A percentile compares a stretch with the other conserved stretches of the same genome.
These are phyloP conservation scores for Cladorrhinum samala DNA, from an alignment of 495 filamentous ascomycete species.

Conservation along the genomic window DNA sequence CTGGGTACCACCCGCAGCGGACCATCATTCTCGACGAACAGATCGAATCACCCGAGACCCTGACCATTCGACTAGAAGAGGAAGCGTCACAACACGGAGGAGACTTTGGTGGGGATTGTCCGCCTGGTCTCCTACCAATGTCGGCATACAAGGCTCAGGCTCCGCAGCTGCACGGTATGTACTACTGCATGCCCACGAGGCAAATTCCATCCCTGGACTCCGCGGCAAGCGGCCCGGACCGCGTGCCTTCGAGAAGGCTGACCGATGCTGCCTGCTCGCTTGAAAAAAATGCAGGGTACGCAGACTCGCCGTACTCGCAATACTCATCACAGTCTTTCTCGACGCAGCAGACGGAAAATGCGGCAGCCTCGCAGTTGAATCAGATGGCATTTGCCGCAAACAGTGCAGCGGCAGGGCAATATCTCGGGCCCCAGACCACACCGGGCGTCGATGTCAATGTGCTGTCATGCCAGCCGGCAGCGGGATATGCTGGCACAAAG, in stretches of 20 bases:
- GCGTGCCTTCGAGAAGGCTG: constrained; percentile 19
- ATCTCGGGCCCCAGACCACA: constrained; percentile 38
- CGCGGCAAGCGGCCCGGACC: neutral
- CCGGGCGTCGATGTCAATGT: constrained; percentile 46
- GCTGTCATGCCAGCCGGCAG: constrained; percentile 57
- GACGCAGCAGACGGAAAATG: constrained; percentile 39
- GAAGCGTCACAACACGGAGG: constrained; percentile 43
- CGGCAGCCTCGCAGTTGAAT: constrained; percentile 39
- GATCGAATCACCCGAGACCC: constrained; percentile 44
- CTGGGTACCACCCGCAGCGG: constrained; percentile 42
- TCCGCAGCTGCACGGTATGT: constrained; percentile 44
- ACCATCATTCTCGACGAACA: constrained; percentile 46
- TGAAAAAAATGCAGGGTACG: constrained; percentile 35
- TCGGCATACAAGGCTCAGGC: constrained; percentile 40
- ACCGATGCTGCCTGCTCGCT: neutral
- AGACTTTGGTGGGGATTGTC: constrained; percentile 43
- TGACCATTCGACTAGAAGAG: constrained; percentile 43
- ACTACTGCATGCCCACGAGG: constrained; percentile 18
- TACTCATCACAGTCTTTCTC: constrained; percentile 38
- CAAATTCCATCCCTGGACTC: neutral
- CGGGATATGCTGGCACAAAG: constrained; percentile 61
- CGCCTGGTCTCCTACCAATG: constrained; percentile 47
- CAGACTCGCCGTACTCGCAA: constrained; percentile 41
- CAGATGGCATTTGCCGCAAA: constrained; percentile 50
- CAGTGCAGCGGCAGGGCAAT: constrained; percentile 45